Evolutionary conservation across 2,329 filamentous ascomycete genomes (phyloP), one percentile per base, ranked within the genome.

Genomic region (Fusarium tuaranense): DNA sequence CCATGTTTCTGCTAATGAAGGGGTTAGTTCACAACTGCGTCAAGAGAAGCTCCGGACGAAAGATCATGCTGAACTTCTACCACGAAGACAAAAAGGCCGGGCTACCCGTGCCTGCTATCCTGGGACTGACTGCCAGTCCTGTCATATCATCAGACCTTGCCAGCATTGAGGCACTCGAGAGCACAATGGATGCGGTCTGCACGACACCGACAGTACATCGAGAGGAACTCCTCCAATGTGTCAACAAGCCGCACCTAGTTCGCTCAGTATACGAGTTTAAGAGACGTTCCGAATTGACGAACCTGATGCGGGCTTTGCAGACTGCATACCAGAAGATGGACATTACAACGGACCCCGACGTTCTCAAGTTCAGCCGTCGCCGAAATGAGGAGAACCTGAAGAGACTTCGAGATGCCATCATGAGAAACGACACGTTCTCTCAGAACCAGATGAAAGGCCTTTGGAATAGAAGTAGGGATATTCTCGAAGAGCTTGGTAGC

Each of bases 71-170:
- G 32, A 84, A 91, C 34, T 92, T 93, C 74, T 97, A 97, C 77
- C 89, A 91, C 71, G 83, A 85, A 32, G 81, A 80, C 20, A 86
- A 86, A 61, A 72, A 64, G 0, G 72, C 66, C 2, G 86, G 85
- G 0, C 69, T 80, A 0, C 59, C 77, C 0, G 81, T 90, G 2
- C 95, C 95, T 0, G 86, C 87, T 22, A 92, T 98, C 32, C 85
- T 98, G 7, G 95, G 95, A 0, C 85, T 98, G 27, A 95, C 93
- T 8, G 95, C 95, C 1, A 97, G 93, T 71, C 95, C 95, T 0
- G 88, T 94, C 5, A 90, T 92, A 73, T 89, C 86, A 65, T 90
- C 88, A 1, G 88, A 87, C 18, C 80, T 87, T 1, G 82, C 84
- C 2, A 88, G 88, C 39, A 85, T 96, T 16, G 83, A 88, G 81